A percentile compares a stretch with the other conserved stretches of the same genome.
Conservation (phyloP, 306 rosid species). For the Begonia loranthoides region DNA sequence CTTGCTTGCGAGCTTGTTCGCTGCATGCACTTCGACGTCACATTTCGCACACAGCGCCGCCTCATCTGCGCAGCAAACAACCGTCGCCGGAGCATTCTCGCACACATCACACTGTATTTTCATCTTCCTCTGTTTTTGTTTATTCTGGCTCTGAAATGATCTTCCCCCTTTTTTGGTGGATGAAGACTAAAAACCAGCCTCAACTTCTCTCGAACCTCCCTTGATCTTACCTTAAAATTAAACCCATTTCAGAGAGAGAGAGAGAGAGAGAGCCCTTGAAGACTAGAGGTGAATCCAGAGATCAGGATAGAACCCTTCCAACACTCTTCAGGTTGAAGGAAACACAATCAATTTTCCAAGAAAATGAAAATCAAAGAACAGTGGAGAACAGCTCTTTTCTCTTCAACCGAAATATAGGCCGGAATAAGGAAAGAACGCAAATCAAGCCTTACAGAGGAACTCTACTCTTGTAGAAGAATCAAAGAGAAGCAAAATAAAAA, state of each 20-base stretch:
- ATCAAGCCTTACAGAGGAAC: too few relatives aligned
- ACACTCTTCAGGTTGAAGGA: too few relatives aligned
- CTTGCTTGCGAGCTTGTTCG: constrained; percentile 94
- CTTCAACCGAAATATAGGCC: too few relatives aligned
- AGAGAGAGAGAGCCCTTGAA: too few relatives aligned
- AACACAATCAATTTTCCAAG: too few relatives aligned
- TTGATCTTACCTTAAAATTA: background rate
- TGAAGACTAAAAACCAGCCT: background rate
- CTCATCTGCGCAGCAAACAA: constrained; percentile 95
- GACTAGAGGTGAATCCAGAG: too few relatives aligned
- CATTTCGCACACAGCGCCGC: constrained; percentile 90
- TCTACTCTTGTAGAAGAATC: too few relatives aligned
- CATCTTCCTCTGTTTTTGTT: constrained; percentile 23
- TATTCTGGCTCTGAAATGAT: background rate
- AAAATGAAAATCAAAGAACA: too few relatives aligned
- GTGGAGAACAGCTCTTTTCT: too few relatives aligned
- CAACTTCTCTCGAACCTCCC: background rate
- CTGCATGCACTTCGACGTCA: constrained; percentile 93
- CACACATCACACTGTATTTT: constrained; percentile 98
- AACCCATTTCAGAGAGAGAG: background rate
- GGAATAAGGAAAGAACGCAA: too few relatives aligned
- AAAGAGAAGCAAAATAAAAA: too few relatives aligned
- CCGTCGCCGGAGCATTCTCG: constrained; percentile 86
- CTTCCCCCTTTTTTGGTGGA: background rate
- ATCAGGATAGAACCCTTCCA: too few relatives aligned